A percentile compares a stretch with the other conserved stretches of the same genome.
Evolutionary conservation across 192 early-diverging fungal species (phyloP).

Genomic region (Kappamyces sp.): DNA sequence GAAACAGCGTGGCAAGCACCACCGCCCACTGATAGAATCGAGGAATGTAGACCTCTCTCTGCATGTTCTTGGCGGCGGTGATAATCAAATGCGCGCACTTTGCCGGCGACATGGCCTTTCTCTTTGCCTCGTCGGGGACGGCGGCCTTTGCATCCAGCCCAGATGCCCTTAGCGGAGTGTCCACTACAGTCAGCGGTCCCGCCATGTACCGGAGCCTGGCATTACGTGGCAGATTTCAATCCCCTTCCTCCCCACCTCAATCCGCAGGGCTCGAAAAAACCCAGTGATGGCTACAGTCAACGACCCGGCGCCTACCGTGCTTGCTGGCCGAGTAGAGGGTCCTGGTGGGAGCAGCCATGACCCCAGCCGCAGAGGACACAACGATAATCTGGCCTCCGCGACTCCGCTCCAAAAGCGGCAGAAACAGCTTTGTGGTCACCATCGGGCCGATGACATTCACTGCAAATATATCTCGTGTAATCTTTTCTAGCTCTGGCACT

Average conservation of each 20-base stretch:
- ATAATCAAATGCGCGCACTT: slow-evolving; percentile 61
- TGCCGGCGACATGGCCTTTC: slow-evolving; percentile 38
- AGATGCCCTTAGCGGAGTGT: slow-evolving; percentile 61
- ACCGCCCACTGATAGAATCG: slow-evolving; percentile 45
- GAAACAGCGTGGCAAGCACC: slow-evolving; percentile 47
- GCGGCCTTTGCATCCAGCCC: slow-evolving; percentile 48
- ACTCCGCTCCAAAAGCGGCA: slow-evolving; percentile 19
- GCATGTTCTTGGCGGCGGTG: slow-evolving; percentile 46
- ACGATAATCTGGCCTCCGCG: slow-evolving; percentile 53
- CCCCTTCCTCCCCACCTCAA: slow-evolving; percentile 59
- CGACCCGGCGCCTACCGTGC: slow-evolving; percentile 32
- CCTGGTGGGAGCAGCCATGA: slow-evolving; percentile 65
- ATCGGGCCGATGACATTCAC: slow-evolving; percentile 31
- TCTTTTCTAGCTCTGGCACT: slow-evolving; percentile 25
- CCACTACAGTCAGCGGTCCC: slow-evolving; percentile 21
- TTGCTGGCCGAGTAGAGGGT: slow-evolving; percentile 67
- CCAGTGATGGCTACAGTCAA: slow-evolving; percentile 50
- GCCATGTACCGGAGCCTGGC: slow-evolving; percentile 53
- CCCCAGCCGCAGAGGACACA: slow-evolving; percentile 69
- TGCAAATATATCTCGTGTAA: slow-evolving; percentile 26
- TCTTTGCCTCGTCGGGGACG: not conserved
- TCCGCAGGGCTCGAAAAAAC: slow-evolving; percentile 74
- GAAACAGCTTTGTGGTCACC: slow-evolving; percentile 23
- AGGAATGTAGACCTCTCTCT: slow-evolving; percentile 60
- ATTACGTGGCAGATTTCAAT: slow-evolving; percentile 62